Evolutionary conservation across 768 basidiomycete genomes (phyloP).

Genomic region (Phylloporus sp.): DNA sequence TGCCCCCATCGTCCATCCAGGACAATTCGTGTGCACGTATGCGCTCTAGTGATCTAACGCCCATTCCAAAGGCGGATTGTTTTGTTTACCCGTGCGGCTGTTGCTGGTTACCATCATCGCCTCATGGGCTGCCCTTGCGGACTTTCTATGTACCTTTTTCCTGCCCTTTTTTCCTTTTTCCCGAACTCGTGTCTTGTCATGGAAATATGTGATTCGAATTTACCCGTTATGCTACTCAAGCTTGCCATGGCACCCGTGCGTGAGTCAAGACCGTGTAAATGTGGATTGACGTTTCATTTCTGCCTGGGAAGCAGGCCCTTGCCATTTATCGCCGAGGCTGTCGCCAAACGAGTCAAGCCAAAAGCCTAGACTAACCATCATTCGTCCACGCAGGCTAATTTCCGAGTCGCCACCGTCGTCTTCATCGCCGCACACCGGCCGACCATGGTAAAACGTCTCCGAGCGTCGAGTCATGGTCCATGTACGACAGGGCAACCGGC

Average conservation of each 20-base stretch:
- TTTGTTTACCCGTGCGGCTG: conserved; percentile 18
- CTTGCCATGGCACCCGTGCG: conserved; percentile 1
- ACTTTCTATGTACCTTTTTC: conserved; percentile 27
- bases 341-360: conserved; percentile 7
- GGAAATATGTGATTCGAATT: conserved; percentile 10
- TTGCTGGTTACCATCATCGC: conserved; percentile 14
- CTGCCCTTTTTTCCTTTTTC: conserved; percentile 3
- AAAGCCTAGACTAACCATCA: too few relatives aligned
- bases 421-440: conserved; percentile 3
- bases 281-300: conserved; percentile 3
- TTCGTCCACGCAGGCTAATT: too few relatives aligned
- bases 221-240: not conserved
- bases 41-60: conserved; percentile 18
- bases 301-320: not conserved
- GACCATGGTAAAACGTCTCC: too few relatives aligned
- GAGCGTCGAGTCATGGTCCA: not conserved
- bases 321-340: conserved; percentile 15
- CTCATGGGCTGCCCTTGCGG: conserved; percentile 13
- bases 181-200: conserved; percentile 10
- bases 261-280: conserved; percentile 13
- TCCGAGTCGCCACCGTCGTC: not conserved
- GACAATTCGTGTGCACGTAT: conserved; percentile 24
- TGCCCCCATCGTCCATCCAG: conserved; percentile 18
- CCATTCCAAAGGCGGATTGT: conserved; percentile 16
- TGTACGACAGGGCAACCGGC: conserved; percentile 1